Evolutionary conservation across 2,329 filamentous ascomycete species (phyloP), one percentile per base, ranked within the genome.

Genomic region (Chaetomium olivaceum): DNA sequence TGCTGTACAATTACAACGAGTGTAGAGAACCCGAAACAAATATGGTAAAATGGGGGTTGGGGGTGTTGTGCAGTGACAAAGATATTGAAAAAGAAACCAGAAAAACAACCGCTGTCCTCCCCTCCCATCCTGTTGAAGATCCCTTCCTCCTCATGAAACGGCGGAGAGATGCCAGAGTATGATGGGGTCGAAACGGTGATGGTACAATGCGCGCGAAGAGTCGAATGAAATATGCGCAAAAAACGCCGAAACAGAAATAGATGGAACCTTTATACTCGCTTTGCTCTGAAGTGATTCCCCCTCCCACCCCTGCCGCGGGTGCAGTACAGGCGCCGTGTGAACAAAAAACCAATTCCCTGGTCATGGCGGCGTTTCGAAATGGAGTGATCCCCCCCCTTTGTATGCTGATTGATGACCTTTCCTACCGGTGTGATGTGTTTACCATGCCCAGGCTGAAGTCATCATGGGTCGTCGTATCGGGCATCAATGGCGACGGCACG

Each of bases 391-490:
- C 61, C 58, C 58, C 31, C 59, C 58, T 56, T 65, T 59, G 27
- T 69, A 71, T 71, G 64, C 59, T 64, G 64, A 60, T 66, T 64
- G 64, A 60, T 66, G 64, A 56, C 55, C 54, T 29, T 55, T 54
- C 51, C 63, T 46, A 19, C 36, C 36, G 23, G 58, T 56, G 58
- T 64, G 60, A 63, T 60, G 58, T 60, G 61, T 63, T 65, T 68
- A 67, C 60, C 54, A 64, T 56, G 55, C 62, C 63, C 48, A 57
- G 57, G 62, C 57, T 43, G 57, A 61, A 61, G 71, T 80, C 77
- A 75, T 80, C 73, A 73, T 77, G 75, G 68, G 80, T 79, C 73
- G 68, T 81, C 79, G 73, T 81, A 74, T 76, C 74, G 71, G 76
- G 74, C 75, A 73, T 79, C 73, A 74, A 74, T 76, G 70, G 60